Base-by-base conservation (phyloP, 2,329 filamentous ascomycete species). In the Cercospora sp. region DNA sequence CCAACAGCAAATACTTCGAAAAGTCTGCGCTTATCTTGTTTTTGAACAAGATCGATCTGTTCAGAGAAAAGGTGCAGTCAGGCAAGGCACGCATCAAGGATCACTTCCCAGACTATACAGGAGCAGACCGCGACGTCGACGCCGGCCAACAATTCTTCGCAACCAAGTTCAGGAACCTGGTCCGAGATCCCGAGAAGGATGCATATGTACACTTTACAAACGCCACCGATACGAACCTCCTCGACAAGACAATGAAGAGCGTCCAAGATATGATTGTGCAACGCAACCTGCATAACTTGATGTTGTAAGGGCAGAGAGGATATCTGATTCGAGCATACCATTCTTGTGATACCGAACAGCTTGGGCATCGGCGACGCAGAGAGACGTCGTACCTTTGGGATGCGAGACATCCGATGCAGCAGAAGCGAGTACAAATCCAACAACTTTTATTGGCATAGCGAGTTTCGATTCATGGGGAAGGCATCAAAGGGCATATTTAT, bases 211-310 rank as follows among this genome's bases (percentile, higher is more conserved):
- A 85, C 75, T 85, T 82, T 77, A 85, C 83, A 61, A 85, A 85
- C 73, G 83, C 83, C 8, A 85, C 83, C 58, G 83, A 85, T 70
- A 85, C 83, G 59, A 79, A 84, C 74, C 74, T 85, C 67, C 76
- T 80, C 64, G 84, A 84, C 74, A 85, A 83, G 77, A 85, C 83
- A 30, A 85, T 85, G 83, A 80, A 80, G 63, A 84, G 82, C 40
- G 72, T 85, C 61, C 83, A 85, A 73, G 83, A 85, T 72, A 85
- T 85, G 83, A 85, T 85, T 72, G 83, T 85, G 62, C 83, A 85
- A 74, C 81, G 83, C 67, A 85, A 85, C 72, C 78, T 85, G 72
- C 83, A 84, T 71, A 80, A 81, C 55, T 76, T 85, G 70, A 85
- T 85, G 78, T 74, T 79, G 74, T 79, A 74, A 77, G 73, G 68